phyloP scores from a whole-genome alignment of 1,139 yeast species.

The Kodamaea suecica region DNA sequence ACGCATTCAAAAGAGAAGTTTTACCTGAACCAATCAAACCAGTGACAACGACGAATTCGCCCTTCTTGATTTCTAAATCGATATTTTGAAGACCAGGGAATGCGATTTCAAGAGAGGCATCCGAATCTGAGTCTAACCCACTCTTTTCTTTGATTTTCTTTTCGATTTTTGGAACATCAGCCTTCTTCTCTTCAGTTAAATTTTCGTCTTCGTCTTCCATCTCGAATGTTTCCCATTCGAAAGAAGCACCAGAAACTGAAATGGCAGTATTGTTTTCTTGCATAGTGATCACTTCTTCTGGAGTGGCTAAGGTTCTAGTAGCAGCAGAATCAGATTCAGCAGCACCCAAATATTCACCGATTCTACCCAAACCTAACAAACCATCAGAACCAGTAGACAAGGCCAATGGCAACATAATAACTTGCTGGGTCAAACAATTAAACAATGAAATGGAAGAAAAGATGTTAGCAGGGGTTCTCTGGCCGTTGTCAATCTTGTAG shows the following conservation, averaged over 20 bases:
- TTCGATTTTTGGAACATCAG: constrained; percentile 2
- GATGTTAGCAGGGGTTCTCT: constrained; percentile 64
- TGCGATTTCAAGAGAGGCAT: constrained; percentile 12
- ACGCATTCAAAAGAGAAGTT: constrained; percentile 57
- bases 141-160: constrained; percentile 1
- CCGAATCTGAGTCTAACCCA: constrained; percentile 12
- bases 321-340: constrained; percentile 26
- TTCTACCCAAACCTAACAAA: constrained; percentile 57
- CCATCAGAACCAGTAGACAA: constrained; percentile 68
- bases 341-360: constrained; percentile 46
- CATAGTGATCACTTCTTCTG: constrained; percentile 14
- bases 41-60: constrained; percentile 66
- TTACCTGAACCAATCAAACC: constrained; percentile 75
- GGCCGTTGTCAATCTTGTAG: constrained; percentile 43
- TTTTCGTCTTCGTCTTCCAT: constrained; percentile 10
- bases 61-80: constrained; percentile 42
- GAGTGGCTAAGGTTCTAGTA: constrained; percentile 17
- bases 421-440: constrained; percentile 51
- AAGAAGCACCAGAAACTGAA: constrained; percentile 31
- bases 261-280: constrained; percentile 14
- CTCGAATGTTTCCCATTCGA: constrained; percentile 63
- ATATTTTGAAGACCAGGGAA: constrained; percentile 30
- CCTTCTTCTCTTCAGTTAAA: background rate
- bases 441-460: constrained; percentile 79
- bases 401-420: constrained; percentile 69